Base-by-base conservation (phyloP, 163 green algal genomes). In the Volvox carteri region DNA sequence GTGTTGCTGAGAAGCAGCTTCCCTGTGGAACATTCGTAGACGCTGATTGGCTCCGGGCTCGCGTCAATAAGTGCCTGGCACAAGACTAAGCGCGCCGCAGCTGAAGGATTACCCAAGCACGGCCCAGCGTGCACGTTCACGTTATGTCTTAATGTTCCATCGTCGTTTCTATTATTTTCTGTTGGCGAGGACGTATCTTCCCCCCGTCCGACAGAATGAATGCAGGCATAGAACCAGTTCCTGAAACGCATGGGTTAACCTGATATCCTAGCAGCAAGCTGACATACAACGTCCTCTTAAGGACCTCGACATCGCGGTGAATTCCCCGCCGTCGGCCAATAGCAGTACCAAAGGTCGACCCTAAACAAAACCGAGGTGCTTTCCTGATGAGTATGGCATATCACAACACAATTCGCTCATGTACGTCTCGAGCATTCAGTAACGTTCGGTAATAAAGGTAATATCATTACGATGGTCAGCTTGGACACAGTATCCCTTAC, bases 21-120 rank as follows among this genome's bases (percentile, higher is more conserved):
- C 25, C 75, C 75, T 33, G 48, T 54, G 3, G n/a, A n/a, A 0
- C 1, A 35, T 8, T 68, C 46, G 30, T 70, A 84, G 14, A 84
- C 21, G 48, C 48, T 56, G 5, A 84, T 30, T 6, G 75, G 75
- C 30, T 84, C 75, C 14, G 75, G 50, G 9, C 73, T 80, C 4
- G 73, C 44, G 44, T 80, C 73, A 18, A 80, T 46, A 62, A 65
- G 44, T 1, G 73, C 73, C n/a, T 62, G 42, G n/a, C 42, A 80
- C 23, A 80, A 46, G 1, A 65, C 44, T 44, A 80, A 65, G 18
- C 44, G 42, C 73, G 9, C 42, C 18, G 33, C 21, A 52, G 35
- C 16, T 77, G 68, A 12, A 14, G 50, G 39, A 74, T 41, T 2
- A 42, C 8, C 54, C 25, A 65, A 65, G 54, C 54, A 30, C 19